Percentiles rank a stretch among this genome's conserved stretches.
These are phyloP conservation scores for Allium fistulosum DNA, from an alignment of 106 monocot genomes.

Conservation along the genomic window DNA sequence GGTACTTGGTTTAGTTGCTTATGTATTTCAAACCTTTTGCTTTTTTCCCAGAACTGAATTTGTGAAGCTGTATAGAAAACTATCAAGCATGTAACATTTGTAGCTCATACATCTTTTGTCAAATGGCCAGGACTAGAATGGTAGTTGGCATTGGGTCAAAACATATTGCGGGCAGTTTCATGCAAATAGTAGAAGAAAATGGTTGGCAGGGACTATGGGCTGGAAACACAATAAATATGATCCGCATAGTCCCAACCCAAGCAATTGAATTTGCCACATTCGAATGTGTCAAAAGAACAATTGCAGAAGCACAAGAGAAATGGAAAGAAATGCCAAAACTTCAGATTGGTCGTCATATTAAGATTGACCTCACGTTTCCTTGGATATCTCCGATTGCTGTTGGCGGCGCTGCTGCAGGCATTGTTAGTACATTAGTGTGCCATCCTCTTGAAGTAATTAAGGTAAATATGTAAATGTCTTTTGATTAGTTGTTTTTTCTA, in stretches of 20 bases:
- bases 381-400: conserved; percentile 84
- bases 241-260: conserved; percentile 89
- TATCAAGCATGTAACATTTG: too few relatives aligned
- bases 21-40: too few relatives aligned
- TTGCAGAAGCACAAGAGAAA: conserved; percentile 50
- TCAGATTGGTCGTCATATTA: conserved; percentile 34
- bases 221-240: conserved; percentile 87
- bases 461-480: conserved; percentile 19
- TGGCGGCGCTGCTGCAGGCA: conserved; percentile 93
- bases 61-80: too few relatives aligned
- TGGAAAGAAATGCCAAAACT: conserved; percentile 34
- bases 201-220: conserved; percentile 95
- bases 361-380: conserved; percentile 40
- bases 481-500: neutral
- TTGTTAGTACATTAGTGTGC: conserved; percentile 77
- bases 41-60: too few relatives aligned
- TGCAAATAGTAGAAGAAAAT: conserved; percentile 58
- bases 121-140: conserved; percentile 74
- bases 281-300: conserved; percentile 60
- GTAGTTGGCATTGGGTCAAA: conserved; percentile 89
- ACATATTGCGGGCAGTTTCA: conserved; percentile 63
- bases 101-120: too few relatives aligned
- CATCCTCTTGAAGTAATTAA: conserved; percentile 97
- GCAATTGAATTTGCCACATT: conserved; percentile 85
- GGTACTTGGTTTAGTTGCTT: too few relatives aligned